Evolutionary conservation across 2,329 filamentous ascomycete species (phyloP), one percentile per base, ranked within the genome.

Genomic region (Penicillium vulpinum): DNA sequence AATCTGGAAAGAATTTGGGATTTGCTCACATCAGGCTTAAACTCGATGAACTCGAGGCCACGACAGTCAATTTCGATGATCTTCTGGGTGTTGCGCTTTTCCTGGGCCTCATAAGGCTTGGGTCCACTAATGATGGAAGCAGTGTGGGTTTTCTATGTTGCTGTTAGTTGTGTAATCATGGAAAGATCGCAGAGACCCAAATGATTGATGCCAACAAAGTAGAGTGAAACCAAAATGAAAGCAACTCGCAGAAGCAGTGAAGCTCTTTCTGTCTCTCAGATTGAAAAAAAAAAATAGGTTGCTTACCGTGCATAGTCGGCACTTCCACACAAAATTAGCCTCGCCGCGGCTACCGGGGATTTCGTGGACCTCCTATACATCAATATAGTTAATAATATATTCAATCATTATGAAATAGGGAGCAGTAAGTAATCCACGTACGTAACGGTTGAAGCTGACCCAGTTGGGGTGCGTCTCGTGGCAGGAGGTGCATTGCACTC

Each of bases 291-390:
- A 46, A 29, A 50, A 43, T 40, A 21, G 39, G 5, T 33, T 18
- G 73, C 77, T 29, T 65, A 94, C 92, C 85, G 94, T 95, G 87
- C 94, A 99, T 73, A 94, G 93, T 77, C 95, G 96, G 83, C 94
- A 99, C 75, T 87, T 92, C 93, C 94, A 99, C n/a, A 99, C 94
- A 76, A 99, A 99, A 76, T 97, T 97, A 59, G 94, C 94, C 76
- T 97, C 92, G 63, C 94, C 94, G 69, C 91, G 85, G 74, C 92
- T 97, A 35, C 92, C 92, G 62, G 91, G 94, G 74, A 97, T 87
- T 63, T 97, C 92, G 71, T 95, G 92, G 69, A 81, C 83, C 72
- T 97, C 93, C 91, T 96, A 61, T 16, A 55, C 10, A 29, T 47
- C 15, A 7, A 54, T 2, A n/a, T 9, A 45, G 44, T 51, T 18